Evolutionary conservation across 495 filamentous ascomycete genomes (phyloP).

Genomic region (Aspergillus kassunensis): DNA sequence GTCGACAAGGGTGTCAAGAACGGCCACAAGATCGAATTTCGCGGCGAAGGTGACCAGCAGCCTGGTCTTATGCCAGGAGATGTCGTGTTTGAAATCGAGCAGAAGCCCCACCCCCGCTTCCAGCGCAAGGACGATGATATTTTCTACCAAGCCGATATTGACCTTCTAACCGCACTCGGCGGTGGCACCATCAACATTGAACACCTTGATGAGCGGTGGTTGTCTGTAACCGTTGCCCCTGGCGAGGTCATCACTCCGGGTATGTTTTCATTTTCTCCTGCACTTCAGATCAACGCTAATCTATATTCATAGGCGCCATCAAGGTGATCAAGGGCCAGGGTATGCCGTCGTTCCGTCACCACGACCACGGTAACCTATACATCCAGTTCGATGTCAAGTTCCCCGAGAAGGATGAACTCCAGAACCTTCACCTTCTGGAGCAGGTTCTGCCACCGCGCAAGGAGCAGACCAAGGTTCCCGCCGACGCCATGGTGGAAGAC

Average conservation of each 20-base stretch:
- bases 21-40: slow-evolving; percentile 94
- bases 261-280: slow-evolving; percentile 47
- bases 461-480: slow-evolving; percentile 56
- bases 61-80: slow-evolving; percentile 90
- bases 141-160: slow-evolving; percentile 92
- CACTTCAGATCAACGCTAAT: slow-evolving; percentile 18
- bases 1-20: slow-evolving; percentile 91
- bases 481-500: slow-evolving; percentile 88
- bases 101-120: slow-evolving; percentile 94
- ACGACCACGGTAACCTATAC: slow-evolving; percentile 94
- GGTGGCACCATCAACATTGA: slow-evolving; percentile 87
- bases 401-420: slow-evolving; percentile 58
- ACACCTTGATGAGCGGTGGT: slow-evolving; percentile 95
- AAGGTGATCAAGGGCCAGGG: slow-evolving; percentile 96
- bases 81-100: slow-evolving; percentile 95
- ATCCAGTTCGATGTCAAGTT: slow-evolving; percentile 98
- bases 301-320: slow-evolving; percentile 59
- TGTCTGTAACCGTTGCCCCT: slow-evolving; percentile 83
- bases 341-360: slow-evolving; percentile 96
- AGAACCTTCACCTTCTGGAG: slow-evolving; percentile 62
- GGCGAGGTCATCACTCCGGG: slow-evolving; percentile 92
- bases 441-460: slow-evolving; percentile 72
- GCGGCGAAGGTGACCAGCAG: slow-evolving; percentile 93
- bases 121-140: slow-evolving; percentile 95
- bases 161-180: slow-evolving; percentile 90